phyloP scores from a whole-genome alignment of 148 eudicot genomes.

The Dianthus caryophyllus region DNA sequence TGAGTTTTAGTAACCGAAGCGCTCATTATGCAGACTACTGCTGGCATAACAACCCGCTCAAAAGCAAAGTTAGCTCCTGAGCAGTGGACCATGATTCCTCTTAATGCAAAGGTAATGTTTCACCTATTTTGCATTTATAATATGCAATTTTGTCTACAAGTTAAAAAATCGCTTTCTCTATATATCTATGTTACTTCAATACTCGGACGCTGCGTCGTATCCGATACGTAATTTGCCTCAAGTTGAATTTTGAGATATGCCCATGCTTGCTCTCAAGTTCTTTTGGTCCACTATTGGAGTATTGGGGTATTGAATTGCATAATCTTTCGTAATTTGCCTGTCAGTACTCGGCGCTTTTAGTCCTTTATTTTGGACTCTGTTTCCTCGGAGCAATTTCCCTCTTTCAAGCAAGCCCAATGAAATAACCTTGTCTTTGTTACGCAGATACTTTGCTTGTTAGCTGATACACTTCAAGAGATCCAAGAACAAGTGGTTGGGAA shows the following conservation, averaged over 20 bases:
- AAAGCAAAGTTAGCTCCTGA: conserved; percentile 77
- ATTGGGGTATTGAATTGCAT: neutral
- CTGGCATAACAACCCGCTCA: conserved; percentile 93
- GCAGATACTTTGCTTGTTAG: conserved; percentile 77
- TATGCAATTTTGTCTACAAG: neutral
- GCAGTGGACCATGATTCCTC: conserved; percentile 77
- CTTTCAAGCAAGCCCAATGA: neutral
- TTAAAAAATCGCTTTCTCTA: neutral
- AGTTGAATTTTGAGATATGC: no score
- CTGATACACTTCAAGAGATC: conserved; percentile 77
- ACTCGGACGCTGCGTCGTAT: no score
- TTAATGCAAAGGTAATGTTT: conserved; percentile 66
- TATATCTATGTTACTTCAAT: no score
- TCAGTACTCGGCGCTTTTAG: neutral
- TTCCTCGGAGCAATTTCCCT: no score
- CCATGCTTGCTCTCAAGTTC: neutral
- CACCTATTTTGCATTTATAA: neutral
- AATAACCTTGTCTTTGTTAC: neutral
- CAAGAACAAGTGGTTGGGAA: conserved; percentile 71
- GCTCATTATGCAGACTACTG: conserved; percentile 55
- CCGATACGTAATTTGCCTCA: no score
- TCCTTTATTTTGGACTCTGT: no score
- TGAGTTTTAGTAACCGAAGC: neutral
- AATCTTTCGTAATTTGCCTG: neutral
- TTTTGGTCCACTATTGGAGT: neutral